phyloP scores from a whole-genome alignment of 495 filamentous ascomycete genomes.

The Aspergillus asperescens region DNA sequence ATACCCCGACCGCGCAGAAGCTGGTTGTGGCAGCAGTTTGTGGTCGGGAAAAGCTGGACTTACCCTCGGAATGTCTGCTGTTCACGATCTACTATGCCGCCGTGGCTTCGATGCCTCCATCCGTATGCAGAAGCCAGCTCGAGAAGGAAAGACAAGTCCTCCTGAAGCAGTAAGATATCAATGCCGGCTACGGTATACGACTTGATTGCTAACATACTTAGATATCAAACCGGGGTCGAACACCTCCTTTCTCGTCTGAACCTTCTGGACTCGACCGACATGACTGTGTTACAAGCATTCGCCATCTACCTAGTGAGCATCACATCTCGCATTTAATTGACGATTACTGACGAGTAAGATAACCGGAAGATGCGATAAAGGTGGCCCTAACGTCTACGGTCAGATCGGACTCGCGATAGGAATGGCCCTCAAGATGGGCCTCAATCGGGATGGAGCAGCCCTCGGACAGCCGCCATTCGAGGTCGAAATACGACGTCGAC shows the following conservation, averaged over 20 bases:
- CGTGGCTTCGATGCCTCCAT: slow-evolving; percentile 52
- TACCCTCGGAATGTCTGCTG: slow-evolving; percentile 54
- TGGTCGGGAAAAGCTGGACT: not conserved
- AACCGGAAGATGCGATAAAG: slow-evolving; percentile 49
- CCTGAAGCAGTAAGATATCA: slow-evolving; percentile 47
- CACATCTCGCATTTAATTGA: not conserved
- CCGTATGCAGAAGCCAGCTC: slow-evolving; percentile 20
- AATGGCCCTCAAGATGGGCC: slow-evolving; percentile 63
- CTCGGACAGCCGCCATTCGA: slow-evolving; percentile 61
- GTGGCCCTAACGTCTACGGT: slow-evolving; percentile 49
- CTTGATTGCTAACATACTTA: slow-evolving; percentile 7
- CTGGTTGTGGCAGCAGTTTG: slow-evolving; percentile 9
- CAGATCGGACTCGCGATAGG: slow-evolving; percentile 58
- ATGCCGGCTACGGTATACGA: too few relatives aligned
- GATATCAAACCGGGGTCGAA: slow-evolving; percentile 64
- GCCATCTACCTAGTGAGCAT: slow-evolving; percentile 53
- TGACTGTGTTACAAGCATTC: slow-evolving; percentile 65
- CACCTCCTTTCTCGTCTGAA: slow-evolving; percentile 60
- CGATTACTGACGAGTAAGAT: slow-evolving; percentile 13
- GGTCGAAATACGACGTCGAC: slow-evolving; percentile 65
- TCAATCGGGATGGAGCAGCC: slow-evolving; percentile 56
- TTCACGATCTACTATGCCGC: slow-evolving; percentile 70
- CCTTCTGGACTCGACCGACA: slow-evolving; percentile 59
- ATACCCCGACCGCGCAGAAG: slow-evolving; percentile 21
- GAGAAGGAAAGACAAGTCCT: slow-evolving; percentile 25